Evolutionary conservation across 2,329 filamentous ascomycete genomes (phyloP).

Genomic region (Beauveria varroae): DNA sequence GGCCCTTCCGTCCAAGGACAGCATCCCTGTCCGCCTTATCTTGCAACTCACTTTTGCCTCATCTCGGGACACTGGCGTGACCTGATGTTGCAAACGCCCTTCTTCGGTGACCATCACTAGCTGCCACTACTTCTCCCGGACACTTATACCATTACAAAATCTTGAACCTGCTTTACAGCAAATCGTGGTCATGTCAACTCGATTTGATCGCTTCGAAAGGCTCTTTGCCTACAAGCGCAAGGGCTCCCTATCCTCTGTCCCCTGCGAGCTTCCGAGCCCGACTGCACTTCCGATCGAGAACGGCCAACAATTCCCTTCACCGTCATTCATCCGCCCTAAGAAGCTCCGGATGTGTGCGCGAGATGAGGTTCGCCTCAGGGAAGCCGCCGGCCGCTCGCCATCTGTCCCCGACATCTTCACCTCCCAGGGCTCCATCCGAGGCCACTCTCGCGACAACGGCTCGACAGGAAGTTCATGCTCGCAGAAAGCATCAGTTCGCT

Average conservation of each 20-base stretch:
- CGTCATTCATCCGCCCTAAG: conserved; percentile 50
- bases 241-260: conserved; percentile 19
- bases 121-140: not conserved
- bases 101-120: not conserved
- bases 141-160: not conserved
- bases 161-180: not conserved
- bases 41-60: conserved; percentile 4
- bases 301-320: conserved; percentile 38
- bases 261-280: conserved; percentile 18
- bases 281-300: conserved; percentile 15
- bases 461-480: conserved; percentile 12
- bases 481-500: conserved; percentile 17
- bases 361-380: conserved; percentile 33
- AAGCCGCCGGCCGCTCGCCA: conserved; percentile 21
- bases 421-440: conserved; percentile 4
- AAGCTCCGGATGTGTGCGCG: conserved; percentile 49
- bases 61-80: conserved; percentile 5
- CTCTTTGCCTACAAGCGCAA: conserved; percentile 42
- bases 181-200: conserved; percentile 38
- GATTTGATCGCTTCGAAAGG: conserved; percentile 43
- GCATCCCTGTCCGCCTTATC: not conserved
- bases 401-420: conserved; percentile 8
- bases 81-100: conserved; percentile 8
- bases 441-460: conserved; percentile 12
- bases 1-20: not conserved